These are phyloP conservation scores for Ophiostoma ips DNA, from an alignment of 2,329 filamentous ascomycete species.

Conservation along the genomic window DNA sequence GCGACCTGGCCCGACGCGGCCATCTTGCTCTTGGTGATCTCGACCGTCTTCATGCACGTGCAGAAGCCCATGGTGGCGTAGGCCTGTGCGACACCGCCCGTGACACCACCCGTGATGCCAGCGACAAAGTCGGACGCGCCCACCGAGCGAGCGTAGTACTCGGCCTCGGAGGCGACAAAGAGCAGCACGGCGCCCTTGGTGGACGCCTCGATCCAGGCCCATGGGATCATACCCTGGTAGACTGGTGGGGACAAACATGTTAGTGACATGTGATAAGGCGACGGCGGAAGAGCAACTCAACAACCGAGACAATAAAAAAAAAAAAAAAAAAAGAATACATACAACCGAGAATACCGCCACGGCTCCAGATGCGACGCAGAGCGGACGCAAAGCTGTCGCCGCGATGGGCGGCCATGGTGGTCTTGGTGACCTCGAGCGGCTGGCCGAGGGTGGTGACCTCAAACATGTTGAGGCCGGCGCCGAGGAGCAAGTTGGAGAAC, in stretches of 20 bases:
- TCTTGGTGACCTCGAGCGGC: constrained; percentile 98
- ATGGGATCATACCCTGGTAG: constrained; percentile 98
- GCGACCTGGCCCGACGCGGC: constrained; percentile 71
- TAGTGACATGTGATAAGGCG: constrained; percentile 1
- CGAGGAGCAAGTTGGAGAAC: constrained; percentile 96
- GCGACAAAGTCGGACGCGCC: constrained; percentile 78
- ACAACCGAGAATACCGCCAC: constrained; percentile 92
- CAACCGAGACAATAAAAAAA: too few species aligned
- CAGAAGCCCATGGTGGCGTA: constrained; percentile 99
- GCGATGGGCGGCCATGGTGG: constrained; percentile 97
- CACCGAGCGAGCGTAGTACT: constrained; percentile 75
- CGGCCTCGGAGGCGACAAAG: constrained; percentile 96
- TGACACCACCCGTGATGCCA: constrained; percentile 84
- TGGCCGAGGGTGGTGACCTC: constrained; percentile 58
- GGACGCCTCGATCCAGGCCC: constrained; percentile 99
- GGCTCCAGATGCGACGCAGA: constrained; percentile 77
- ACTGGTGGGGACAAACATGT: constrained; percentile 37
- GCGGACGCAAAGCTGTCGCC: constrained; percentile 72
- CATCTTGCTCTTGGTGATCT: constrained; percentile 97
- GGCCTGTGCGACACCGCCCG: constrained; percentile 89
- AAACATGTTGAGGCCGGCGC: constrained; percentile 90
- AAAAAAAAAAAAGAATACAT: constrained; percentile 37
- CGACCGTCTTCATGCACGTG: constrained; percentile 99
- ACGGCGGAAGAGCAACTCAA: too few species aligned
- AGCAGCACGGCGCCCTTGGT: constrained; percentile 98